These are phyloP conservation scores for Inonotus obliquus DNA, from an alignment of 1,284 basidiomycete species.

Conservation along the genomic window DNA sequence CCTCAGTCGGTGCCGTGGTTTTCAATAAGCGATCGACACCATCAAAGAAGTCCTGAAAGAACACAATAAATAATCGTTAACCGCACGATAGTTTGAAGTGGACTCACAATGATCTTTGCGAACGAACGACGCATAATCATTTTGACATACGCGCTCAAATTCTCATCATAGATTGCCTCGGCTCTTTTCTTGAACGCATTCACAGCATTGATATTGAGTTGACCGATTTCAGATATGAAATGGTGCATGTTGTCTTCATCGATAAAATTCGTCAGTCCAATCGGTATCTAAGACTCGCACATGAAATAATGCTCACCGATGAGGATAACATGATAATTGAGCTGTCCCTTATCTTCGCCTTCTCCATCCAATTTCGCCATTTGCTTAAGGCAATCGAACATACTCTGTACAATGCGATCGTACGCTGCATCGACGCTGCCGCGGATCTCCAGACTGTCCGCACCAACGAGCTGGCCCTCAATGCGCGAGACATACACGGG, in stretches of 20 bases:
- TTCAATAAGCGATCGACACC: constrained; percentile 84
- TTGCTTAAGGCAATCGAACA: constrained; percentile 91
- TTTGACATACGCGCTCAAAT: constrained; percentile 81
- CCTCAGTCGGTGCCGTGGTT: constrained; percentile 76
- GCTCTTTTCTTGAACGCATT: constrained; percentile 69
- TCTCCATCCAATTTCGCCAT: constrained; percentile 91
- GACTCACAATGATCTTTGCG: constrained; percentile 78
- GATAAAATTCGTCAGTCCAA: background rate
- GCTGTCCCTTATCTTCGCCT: constrained; percentile 91
- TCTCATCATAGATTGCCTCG: constrained; percentile 84
- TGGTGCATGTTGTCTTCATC: constrained; percentile 91
- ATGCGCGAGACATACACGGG: constrained; percentile 83
- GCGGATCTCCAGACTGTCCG: constrained; percentile 76
- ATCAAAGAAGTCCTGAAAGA: constrained; percentile 85
- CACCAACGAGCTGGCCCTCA: constrained; percentile 81
- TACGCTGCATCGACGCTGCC: constrained; percentile 79
- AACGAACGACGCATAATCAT: constrained; percentile 86
- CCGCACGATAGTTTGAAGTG: background rate
- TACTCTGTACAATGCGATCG: constrained; percentile 80
- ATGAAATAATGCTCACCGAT: constrained; percentile 60
- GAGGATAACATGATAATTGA: constrained; percentile 94
- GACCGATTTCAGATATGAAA: constrained; percentile 79
- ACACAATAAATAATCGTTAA: background rate
- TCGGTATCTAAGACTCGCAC: background rate
- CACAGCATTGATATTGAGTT: constrained; percentile 66